Evolutionary conservation across 495 filamentous ascomycete genomes (phyloP), one percentile per base, ranked within the genome.

Genomic region (Podospora pseudocomata): DNA sequence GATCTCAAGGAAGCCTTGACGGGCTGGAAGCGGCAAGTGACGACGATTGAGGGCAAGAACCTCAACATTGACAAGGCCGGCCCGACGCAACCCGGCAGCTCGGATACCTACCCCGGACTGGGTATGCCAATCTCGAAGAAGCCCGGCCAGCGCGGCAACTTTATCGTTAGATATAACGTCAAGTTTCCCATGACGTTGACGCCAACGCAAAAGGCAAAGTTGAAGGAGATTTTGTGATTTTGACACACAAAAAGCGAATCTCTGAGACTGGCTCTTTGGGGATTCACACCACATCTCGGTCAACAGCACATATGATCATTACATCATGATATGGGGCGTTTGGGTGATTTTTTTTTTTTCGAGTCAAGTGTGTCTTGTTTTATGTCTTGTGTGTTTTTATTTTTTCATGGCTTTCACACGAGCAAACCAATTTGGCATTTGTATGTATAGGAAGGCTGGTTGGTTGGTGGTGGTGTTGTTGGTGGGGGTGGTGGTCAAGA

Each of bases 1-100:
- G 88, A 88, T 53, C 86, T 99, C n/a, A 97, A 97, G 76, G 95
- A 98, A 81, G 92, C 95, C n/a, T 82, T 99, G 26, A 97, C 94
- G 0, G 95, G 95, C 65, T 99, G 95, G 95, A 87, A 88, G 69
- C 88, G 91, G 44, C 94, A 91, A 53, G 85, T 99, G 19, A 87
- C 87, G n/a, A 99, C 96, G 11, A 97, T 99, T 67, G 95, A 98
- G 73, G 91, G 90, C 68, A 94, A 93, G 75, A 88, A 91, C 67
- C 79, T 98, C 67, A 85, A 81, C 34, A 86, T 98, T 66, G 83
- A 87, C 4, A 91, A 91, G 73, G 81, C 86, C 13, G 94, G 94
- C 0, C 94, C 94, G 0, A 98, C 94, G 5, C 87, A 89, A 63
- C 92, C 94, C 0, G 92, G 91, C 19, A 88, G 85, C 72, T 86